phyloP scores from a whole-genome alignment of 805 yeast genomes.

The Cyberlindnera suaveolens region DNA sequence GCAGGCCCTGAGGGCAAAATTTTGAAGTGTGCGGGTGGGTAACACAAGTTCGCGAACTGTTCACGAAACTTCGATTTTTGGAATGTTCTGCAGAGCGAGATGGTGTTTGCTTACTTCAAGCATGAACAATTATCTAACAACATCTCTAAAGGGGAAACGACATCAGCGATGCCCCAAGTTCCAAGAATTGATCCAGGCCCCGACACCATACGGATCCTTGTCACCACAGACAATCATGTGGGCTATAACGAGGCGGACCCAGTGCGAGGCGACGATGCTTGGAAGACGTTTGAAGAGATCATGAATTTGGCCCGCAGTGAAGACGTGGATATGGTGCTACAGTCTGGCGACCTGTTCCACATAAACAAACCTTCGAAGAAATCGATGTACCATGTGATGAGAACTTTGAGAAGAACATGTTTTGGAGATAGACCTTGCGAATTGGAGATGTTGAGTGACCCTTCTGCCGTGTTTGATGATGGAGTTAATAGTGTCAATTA shows the following conservation, averaged over 20 bases:
- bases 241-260: constrained; percentile 90
- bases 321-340: constrained; percentile 84
- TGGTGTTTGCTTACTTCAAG: too few species aligned
- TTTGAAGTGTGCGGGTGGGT: too few species aligned
- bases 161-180: constrained; percentile 23
- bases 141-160: not conserved
- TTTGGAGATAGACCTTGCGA: constrained; percentile 87
- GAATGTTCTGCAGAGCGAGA: too few species aligned
- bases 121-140: too few species aligned
- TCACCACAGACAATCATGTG: constrained; percentile 95
- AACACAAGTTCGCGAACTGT: too few species aligned
- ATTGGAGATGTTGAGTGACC: constrained; percentile 76
- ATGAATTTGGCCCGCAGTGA: constrained; percentile 59
- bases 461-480: constrained; percentile 53
- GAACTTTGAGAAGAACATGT: constrained; percentile 62
- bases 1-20: too few species aligned
- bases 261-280: constrained; percentile 82
- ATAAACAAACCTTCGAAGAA: constrained; percentile 83
- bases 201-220: constrained; percentile 67
- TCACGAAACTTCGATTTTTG: too few species aligned
- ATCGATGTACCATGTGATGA: constrained; percentile 77
- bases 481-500: constrained; percentile 73
- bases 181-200: constrained; percentile 41
- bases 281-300: constrained; percentile 83
- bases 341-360: constrained; percentile 92